Conservation (phyloP, 2,329 filamentous ascomycete species). For the Metarhizium robertsii region DNA sequence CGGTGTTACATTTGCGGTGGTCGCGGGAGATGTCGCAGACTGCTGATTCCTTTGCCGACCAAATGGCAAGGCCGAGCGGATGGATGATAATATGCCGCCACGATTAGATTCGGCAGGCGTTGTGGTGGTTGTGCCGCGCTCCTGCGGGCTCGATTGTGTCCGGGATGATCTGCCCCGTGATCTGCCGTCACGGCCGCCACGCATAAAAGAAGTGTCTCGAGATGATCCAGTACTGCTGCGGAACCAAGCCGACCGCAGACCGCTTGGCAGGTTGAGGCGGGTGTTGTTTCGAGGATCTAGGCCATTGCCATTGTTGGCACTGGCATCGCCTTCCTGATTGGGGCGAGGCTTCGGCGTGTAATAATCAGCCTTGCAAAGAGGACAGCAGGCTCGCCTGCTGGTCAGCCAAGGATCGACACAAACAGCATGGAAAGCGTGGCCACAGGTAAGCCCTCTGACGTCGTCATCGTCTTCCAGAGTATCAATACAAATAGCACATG, state of each 20-base stretch:
- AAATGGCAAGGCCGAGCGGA: constrained; percentile 23
- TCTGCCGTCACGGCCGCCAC: neutral
- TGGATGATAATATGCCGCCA: constrained; percentile 20
- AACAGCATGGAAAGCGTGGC: constrained; percentile 94
- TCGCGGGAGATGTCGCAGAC: constrained; percentile 8
- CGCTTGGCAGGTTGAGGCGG: constrained; percentile 39
- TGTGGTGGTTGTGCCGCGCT: constrained; percentile 6
- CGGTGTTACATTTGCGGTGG: constrained; percentile 26
- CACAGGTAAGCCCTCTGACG: constrained; percentile 84
- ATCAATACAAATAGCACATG: constrained; percentile 95
- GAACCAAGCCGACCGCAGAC: constrained; percentile 31
- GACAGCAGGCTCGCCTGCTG: constrained; percentile 86
- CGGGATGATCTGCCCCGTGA: constrained; percentile 1
- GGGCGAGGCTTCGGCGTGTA: constrained; percentile 86
- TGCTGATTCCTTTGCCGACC: constrained; percentile 18
- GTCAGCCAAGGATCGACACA: constrained; percentile 97
- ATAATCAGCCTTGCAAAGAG: constrained; percentile 96
- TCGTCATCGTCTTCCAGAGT: constrained; percentile 92
- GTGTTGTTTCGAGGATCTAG: constrained; percentile 29
- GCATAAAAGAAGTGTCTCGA: neutral
- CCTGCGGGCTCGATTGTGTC: constrained; percentile 4
- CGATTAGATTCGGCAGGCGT: neutral
- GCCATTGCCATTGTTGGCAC: constrained; percentile 10
- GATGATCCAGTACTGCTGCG: constrained; percentile 9
- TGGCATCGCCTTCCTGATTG: constrained; percentile 21